Percentiles rank a stretch among this genome's conserved stretches.
These are phyloP conservation scores for Ascochyta clinopodiicola DNA, from an alignment of 2,329 filamentous ascomycete species.

Conservation along the genomic window DNA sequence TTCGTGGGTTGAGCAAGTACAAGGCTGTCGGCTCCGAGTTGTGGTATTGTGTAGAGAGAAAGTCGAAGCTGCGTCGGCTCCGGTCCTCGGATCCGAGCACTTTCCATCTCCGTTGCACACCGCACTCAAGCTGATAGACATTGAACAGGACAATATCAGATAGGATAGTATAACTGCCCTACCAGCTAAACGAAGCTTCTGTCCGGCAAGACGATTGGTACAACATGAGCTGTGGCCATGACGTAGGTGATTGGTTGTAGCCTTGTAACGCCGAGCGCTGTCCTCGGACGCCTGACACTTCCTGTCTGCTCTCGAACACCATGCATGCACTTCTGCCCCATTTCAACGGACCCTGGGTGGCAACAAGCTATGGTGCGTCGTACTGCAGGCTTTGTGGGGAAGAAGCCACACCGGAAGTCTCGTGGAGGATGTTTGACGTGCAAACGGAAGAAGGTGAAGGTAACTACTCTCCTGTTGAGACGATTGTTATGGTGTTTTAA, in stretches of 20 bases:
- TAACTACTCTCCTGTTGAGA: constrained; percentile 9
- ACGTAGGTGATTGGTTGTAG: constrained; percentile 4
- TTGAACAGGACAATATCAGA: too few relatives aligned
- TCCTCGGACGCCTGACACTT: neutral
- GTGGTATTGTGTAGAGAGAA: neutral
- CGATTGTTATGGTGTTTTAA: too few relatives aligned
- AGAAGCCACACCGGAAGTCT: constrained; percentile 43
- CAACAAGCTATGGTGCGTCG: constrained; percentile 29
- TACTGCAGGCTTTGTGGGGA: constrained; percentile 39
- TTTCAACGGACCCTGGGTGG: neutral
- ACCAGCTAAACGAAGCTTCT: too few relatives aligned
- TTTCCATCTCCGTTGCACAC: neutral
- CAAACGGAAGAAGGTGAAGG: constrained; percentile 46
- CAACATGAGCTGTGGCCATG: neutral
- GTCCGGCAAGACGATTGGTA: too few relatives aligned
- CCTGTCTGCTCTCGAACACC: neutral
- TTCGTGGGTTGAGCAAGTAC: neutral
- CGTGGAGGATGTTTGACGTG: constrained; percentile 40
- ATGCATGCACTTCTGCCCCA: neutral
- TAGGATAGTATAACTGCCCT: too few relatives aligned
- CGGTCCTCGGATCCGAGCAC: constrained; percentile 6
- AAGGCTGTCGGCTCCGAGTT: constrained; percentile 4
- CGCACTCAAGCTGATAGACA: too few relatives aligned
- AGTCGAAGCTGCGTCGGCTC: constrained; percentile 1
- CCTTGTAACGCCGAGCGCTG: neutral